A percentile compares a stretch with the other conserved stretches of the same genome.
phyloP scores from a whole-genome alignment of 2,329 filamentous ascomycete species.

The Monilinia polystroma region DNA sequence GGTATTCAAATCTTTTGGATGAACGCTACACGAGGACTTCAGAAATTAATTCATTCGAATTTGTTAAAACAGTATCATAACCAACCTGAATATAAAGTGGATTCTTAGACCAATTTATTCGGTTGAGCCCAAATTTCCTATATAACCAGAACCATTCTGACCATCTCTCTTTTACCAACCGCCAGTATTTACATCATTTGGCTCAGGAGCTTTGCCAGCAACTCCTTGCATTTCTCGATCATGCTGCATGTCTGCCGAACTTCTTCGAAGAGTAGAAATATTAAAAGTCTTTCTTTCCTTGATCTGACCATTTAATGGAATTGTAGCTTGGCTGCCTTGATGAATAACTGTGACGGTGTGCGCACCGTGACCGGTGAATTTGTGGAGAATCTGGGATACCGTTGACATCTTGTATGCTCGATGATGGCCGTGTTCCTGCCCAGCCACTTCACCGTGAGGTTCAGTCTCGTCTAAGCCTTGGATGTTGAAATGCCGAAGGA shows the following conservation, averaged over 20 bases:
- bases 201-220: slow-evolving; percentile 17
- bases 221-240: slow-evolving; percentile 15
- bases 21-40: not conserved
- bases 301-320: not conserved
- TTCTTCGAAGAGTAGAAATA: slow-evolving; percentile 11
- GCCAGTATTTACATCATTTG: slow-evolving; percentile 20
- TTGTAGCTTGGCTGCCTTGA: slow-evolving; percentile 14
- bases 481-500: slow-evolving; percentile 16
- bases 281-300: slow-evolving; percentile 15
- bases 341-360: slow-evolving; percentile 19
- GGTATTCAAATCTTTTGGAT: not conserved
- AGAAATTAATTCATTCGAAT: not conserved
- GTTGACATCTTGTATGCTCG: slow-evolving; percentile 18
- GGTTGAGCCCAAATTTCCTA: not conserved
- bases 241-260: slow-evolving; percentile 14
- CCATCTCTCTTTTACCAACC: slow-evolving; percentile 4
- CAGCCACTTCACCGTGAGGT: not conserved
- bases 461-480: slow-evolving; percentile 14
- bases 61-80: not conserved
- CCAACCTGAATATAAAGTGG: slow-evolving; percentile 8
- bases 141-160: not conserved
- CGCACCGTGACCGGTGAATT: slow-evolving; percentile 15
- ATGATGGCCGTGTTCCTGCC: not conserved
- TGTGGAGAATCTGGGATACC: slow-evolving; percentile 18
- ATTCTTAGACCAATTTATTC: not conserved